Evolutionary conservation across 495 filamentous ascomycete genomes (phyloP), one percentile per base, ranked within the genome.

Genomic region (Penicillium pancosmium): DNA sequence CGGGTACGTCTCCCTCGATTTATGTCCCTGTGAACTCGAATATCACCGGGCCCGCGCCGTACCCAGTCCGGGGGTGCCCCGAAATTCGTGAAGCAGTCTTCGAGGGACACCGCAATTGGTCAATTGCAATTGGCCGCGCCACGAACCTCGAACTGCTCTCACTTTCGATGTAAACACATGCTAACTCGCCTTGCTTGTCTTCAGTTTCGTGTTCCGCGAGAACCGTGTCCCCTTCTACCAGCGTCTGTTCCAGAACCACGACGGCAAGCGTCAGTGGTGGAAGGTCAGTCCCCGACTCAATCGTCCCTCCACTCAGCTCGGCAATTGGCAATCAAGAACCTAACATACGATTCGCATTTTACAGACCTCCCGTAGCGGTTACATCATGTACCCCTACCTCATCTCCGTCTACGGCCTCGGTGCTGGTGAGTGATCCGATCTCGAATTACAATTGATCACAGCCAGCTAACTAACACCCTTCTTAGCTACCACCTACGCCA

Each of bases 191-290:
- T 16, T 60, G 53, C 5, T 27, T 48, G 12, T 59, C 16, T 64
- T 33, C 68, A 88, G 88, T 72, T 80, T 88, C 74, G 64, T 92
- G 81, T 81, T 91, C 86, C 89, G 89, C 74, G 82, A 85, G 73
- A 97, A 97, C 85, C 86, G 85, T 72, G 92, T 96, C 68, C 90
- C 87, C 35, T 75, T 88, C 72, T 89, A 91, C 77, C 92, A 97
- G 83, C 81, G 85, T 62, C 75, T 88, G 46, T 93, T 91, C 81
- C 92, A 96, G 79, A 78, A 82, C 50, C 85, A 93, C 66, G 89
- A 91, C 75, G 87, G 91, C 69, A 79, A 86, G 65, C 86, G 92
- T 72, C 79, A 92, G 75, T 96, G 92, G 92, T 84, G 83, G 73
- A 92, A 95, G 80, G 92, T 96, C 74, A 77, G 89, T 85, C 18